These are phyloP conservation scores for Erodium moschatum DNA, from an alignment of 441 rosid genomes.

Conservation along the genomic window DNA sequence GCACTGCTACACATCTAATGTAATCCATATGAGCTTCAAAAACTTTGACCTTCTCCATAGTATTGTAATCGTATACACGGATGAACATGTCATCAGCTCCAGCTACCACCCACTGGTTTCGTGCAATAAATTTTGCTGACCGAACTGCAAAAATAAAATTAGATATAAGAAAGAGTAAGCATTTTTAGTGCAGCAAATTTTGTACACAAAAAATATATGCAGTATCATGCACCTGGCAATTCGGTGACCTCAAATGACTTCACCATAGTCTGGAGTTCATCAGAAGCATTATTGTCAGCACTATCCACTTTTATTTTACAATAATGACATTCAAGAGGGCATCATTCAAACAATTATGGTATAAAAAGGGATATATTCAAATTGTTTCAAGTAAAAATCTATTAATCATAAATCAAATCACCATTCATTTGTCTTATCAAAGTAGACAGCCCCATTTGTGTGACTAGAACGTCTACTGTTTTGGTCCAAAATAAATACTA, in stretches of 20 bases:
- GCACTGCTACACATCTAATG: conserved; percentile 68
- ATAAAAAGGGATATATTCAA: not conserved
- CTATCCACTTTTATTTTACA: conserved; percentile 10
- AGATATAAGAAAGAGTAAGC: not conserved
- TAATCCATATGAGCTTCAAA: conserved; percentile 79
- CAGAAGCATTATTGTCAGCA: conserved; percentile 24
- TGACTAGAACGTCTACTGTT: not conserved
- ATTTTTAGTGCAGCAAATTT: not conserved
- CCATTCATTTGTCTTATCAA: not conserved
- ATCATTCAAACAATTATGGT: not conserved
- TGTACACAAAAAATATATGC: conserved; percentile 2
- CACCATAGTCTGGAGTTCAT: conserved; percentile 37
- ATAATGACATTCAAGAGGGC: not conserved
- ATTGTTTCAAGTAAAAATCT: not conserved
- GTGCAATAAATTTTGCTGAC: conserved; percentile 61
- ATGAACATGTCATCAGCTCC: conserved; percentile 70
- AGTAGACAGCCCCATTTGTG: not conserved
- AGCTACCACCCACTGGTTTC: conserved; percentile 68
- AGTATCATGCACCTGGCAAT: conserved; percentile 39
- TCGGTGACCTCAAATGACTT: conserved; percentile 61
- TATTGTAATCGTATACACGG: conserved; percentile 62
- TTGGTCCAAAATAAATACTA: not conserved
- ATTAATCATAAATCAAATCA: not conserved
- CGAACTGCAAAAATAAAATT: conserved; percentile 39
- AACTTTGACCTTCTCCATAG: conserved; percentile 69